Base-by-base conservation (phyloP, 2,329 filamentous ascomycete species). In the Talaromyces sp. region DNA sequence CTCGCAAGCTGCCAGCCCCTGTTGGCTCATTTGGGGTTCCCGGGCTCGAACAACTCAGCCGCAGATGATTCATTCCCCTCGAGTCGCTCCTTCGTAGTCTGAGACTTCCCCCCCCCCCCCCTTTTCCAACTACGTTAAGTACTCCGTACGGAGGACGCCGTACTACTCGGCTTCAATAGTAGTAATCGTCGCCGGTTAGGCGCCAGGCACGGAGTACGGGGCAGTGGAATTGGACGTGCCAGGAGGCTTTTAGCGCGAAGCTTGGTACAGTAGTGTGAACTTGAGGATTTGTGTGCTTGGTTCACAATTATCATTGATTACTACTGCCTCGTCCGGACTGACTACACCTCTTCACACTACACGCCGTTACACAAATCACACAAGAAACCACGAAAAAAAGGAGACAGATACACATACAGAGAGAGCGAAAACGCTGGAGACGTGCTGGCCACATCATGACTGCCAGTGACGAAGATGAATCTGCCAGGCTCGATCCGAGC, bases 401-500 rank as follows among this genome's bases (percentile, higher is more conserved):
- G 12, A 14, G 8, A 32, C 3, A 14, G 12, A 35, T 11, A 35
- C 12, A 46, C 14, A 46, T 3, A 12, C 11, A 14, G 12, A 35
- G 32, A 35, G n/a, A 46, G 43, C 19, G 21, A 21, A 6, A 46
- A 17, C 7, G n/a, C n/a, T 19, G n/a, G 21, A 29, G 14, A 31
- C 12, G 21, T n/a, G 10, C 19, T 35, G 21, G 21, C 54, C 35
- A 43, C 51, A 38, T 17, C 38, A 61, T 61, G 59, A 24, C 55
- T 26, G 51, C 55, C 31, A 29, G 54, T 12, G 51, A 54, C 41
- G 57, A 59, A 17, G 17, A 21, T 2, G 57, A 59, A 35, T 38
- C 51, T 19, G 55, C 51, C 12, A 57, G 59, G 31, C 29, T 53
- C 26, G 74, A 74, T 63, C 70, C 70, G 51, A 81, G 91, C 60